Evolutionary conservation across 805 yeast genomes (phyloP).

Genomic region (Monosporozyma aquatica): DNA sequence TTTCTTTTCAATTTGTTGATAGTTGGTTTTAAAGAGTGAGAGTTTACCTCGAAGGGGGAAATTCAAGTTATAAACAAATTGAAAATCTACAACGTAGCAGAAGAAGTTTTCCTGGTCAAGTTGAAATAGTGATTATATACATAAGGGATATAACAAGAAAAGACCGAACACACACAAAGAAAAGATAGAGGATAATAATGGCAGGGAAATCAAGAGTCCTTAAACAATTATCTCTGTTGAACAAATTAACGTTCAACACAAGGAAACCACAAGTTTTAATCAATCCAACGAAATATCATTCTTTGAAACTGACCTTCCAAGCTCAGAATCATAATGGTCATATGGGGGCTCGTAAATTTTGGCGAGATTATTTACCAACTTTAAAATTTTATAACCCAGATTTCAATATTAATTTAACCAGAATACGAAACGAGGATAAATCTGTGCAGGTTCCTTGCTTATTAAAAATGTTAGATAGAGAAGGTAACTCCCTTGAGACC

Average conservation of each 20-base stretch:
- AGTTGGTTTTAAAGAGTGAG: no score
- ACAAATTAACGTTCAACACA: constrained; percentile 23
- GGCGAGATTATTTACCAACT: constrained; percentile 67
- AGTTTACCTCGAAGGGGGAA: no score
- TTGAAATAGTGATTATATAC: no score
- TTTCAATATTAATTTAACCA: constrained; percentile 48
- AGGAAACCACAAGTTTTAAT: constrained; percentile 23
- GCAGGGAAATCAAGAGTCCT: constrained; percentile 19
- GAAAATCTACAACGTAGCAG: no score
- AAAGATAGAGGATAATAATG: neutral
- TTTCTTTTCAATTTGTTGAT: no score
- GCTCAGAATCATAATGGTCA: constrained; percentile 42
- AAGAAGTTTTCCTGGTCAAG: no score
- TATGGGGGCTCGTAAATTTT: constrained; percentile 63
- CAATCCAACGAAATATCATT: constrained; percentile 18
- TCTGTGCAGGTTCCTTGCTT: constrained; percentile 23
- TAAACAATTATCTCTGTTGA: constrained; percentile 22
- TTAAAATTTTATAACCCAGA: constrained; percentile 77
- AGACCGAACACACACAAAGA: no score
- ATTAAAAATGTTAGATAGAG: constrained; percentile 16
- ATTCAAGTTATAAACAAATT: no score
- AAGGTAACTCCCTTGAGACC: constrained; percentile 20
- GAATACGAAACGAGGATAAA: constrained; percentile 36
- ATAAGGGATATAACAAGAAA: no score
- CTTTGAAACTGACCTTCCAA: constrained; percentile 47